A percentile compares a stretch with the other conserved stretches of the same genome.
Evolutionary conservation across 495 filamentous ascomycete genomes (phyloP).

Genomic region (Melanomma pulvis-pyrius): DNA sequence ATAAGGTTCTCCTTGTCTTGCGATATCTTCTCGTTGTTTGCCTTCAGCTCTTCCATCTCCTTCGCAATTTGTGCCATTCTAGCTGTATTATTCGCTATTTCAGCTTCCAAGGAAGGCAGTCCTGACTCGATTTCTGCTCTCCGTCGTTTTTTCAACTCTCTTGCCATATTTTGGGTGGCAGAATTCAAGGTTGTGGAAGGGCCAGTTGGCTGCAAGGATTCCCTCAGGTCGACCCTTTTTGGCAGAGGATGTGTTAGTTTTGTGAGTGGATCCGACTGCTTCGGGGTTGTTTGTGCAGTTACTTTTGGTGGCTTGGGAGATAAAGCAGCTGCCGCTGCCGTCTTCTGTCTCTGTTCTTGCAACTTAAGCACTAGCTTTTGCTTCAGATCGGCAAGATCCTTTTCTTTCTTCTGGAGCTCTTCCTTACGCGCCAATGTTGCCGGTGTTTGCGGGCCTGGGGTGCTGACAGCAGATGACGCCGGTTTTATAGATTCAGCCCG

Average conservation of each 20-base stretch:
- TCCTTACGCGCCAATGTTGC: constrained; percentile 50
- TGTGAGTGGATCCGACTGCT: not conserved
- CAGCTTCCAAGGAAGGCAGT: constrained; percentile 28
- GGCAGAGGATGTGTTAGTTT: not conserved
- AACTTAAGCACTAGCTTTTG: constrained; percentile 47
- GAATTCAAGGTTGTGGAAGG: not conserved
- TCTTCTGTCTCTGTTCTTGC: constrained; percentile 50
- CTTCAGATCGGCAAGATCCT: constrained; percentile 60
- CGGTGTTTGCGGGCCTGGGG: constrained; percentile 42
- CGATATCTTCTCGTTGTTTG: constrained; percentile 57
- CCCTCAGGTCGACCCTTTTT: not conserved
- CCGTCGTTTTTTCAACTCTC: constrained; percentile 32
- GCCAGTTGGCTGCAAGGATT: not conserved
- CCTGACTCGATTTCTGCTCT: constrained; percentile 32
- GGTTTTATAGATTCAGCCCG: constrained; percentile 23
- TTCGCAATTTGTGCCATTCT: constrained; percentile 58
- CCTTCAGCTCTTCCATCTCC: constrained; percentile 62
- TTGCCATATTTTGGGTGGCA: not conserved
- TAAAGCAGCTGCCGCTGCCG: constrained; percentile 8
- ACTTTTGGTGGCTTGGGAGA: not conserved
- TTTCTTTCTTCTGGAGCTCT: constrained; percentile 65
- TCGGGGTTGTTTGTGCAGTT: not conserved
- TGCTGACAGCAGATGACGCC: constrained; percentile 44
- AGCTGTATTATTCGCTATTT: constrained; percentile 28
- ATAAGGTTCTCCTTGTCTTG: constrained; percentile 45